A percentile compares a stretch with the other conserved stretches of the same genome.
Evolutionary conservation across 495 filamentous ascomycete genomes (phyloP).

Genomic region (Friedmanniomyces simplex): DNA sequence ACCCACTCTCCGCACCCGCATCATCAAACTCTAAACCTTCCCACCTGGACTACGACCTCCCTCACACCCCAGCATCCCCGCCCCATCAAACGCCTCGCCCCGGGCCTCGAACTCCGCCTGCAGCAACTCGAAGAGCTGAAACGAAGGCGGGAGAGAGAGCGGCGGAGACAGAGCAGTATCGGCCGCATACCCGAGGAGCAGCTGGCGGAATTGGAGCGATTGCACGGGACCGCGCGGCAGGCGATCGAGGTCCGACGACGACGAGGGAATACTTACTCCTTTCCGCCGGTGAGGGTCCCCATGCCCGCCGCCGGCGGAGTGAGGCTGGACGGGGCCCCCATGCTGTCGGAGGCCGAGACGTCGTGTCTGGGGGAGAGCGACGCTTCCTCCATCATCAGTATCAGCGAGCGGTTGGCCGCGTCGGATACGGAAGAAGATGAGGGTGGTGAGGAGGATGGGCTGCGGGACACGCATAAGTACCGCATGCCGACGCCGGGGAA

Average conservation of each 20-base stretch:
- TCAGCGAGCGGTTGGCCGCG: conserved; percentile 25
- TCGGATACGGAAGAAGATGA: conserved; percentile 33
- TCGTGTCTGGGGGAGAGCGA: conserved; percentile 30
- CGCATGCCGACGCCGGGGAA: conserved; percentile 53
- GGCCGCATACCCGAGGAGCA: conserved; percentile 68
- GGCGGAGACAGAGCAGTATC: conserved; percentile 27
- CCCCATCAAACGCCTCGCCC: not conserved
- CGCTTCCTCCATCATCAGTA: conserved; percentile 29
- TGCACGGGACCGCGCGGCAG: conserved; percentile 18
- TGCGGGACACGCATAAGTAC: conserved; percentile 54
- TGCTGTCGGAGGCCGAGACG: conserved; percentile 19
- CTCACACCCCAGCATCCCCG: not conserved
- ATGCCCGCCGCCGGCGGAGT: conserved; percentile 21
- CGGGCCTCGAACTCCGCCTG: conserved; percentile 2
- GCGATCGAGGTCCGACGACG: conserved; percentile 23
- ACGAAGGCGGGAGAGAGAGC: not conserved
- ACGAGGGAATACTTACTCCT: conserved; percentile 23
- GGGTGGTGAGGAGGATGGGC: conserved; percentile 24
- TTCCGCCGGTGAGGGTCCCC: conserved; percentile 17
- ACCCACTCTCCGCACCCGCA: not conserved
- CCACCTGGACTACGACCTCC: not conserved
- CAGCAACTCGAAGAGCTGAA: conserved; percentile 5
- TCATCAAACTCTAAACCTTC: not conserved
- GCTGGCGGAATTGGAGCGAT: conserved; percentile 40
- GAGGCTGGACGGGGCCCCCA: conserved; percentile 15